These are phyloP conservation scores for Macrolepiota fuliginosa DNA, from an alignment of 768 basidiomycete genomes.

Conservation along the genomic window DNA sequence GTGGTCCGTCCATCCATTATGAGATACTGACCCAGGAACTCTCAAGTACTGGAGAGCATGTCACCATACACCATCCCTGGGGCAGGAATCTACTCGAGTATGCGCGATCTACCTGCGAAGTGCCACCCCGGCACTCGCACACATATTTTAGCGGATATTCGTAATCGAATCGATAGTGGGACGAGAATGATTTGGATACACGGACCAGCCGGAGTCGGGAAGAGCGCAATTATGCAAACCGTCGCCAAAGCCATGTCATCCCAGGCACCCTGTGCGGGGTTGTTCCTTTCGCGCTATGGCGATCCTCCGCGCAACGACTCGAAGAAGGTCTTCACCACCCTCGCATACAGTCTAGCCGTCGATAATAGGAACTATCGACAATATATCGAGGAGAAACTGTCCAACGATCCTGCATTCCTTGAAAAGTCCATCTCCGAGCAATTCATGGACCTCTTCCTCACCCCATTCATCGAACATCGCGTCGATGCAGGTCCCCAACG, in stretches of 20 bases:
- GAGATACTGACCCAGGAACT: too few species aligned
- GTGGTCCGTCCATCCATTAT: too few species aligned
- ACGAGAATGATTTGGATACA: background rate
- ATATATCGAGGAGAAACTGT: background rate
- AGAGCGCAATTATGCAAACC: background rate
- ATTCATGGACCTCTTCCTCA: background rate
- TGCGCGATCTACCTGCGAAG: too few species aligned
- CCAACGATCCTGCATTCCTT: background rate
- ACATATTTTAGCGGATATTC: background rate
- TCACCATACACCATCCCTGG: background rate
- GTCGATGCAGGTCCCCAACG: background rate
- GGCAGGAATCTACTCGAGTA: background rate
- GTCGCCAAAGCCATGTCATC: background rate
- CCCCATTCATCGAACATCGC: background rate
- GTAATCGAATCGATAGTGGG: background rate
- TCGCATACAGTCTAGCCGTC: background rate
- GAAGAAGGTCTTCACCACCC: too few species aligned
- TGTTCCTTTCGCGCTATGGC: background rate
- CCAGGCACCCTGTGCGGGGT: too few species aligned
- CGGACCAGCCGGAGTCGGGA: too few species aligned
- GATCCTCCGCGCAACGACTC: too few species aligned
- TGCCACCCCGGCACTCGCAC: background rate
- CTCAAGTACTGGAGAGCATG: background rate
- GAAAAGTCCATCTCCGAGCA: background rate
- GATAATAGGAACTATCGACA: too few species aligned